Evolutionary conservation across 345 rosid genomes (phyloP).

Genomic region (Clausena lansium): DNA sequence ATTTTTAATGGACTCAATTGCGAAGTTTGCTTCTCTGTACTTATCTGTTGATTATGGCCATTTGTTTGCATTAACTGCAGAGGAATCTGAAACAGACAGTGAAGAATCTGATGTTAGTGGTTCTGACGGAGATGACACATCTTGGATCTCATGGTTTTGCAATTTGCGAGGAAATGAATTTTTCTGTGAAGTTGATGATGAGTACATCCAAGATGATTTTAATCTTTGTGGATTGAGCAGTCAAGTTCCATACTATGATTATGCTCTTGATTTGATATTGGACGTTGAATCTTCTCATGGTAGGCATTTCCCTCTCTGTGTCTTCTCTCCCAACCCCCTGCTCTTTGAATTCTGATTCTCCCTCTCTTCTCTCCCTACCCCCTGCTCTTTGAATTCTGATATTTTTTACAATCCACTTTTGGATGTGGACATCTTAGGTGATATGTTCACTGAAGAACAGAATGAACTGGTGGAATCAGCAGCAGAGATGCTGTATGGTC

Average conservation of each 20-base stretch:
- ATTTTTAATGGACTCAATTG: neutral
- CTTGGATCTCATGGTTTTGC: slow-evolving; percentile 99
- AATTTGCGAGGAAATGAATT: slow-evolving; percentile 93
- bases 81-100: slow-evolving; percentile 77
- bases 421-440: slow-evolving; percentile 47
- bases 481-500: slow-evolving; percentile 95
- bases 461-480: slow-evolving; percentile 96
- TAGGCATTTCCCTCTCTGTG: slow-evolving; percentile 27
- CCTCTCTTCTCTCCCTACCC: neutral
- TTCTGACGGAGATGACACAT: slow-evolving; percentile 88
- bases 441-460: slow-evolving; percentile 94
- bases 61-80: slow-evolving; percentile 33
- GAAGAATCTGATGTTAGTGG: slow-evolving; percentile 88
- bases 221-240: slow-evolving; percentile 96
- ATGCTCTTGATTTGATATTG: slow-evolving; percentile 88
- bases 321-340: too few species aligned
- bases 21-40: neutral
- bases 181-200: slow-evolving; percentile 97
- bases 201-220: slow-evolving; percentile 93
- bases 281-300: slow-evolving; percentile 95
- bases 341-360: neutral
- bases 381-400: neutral
- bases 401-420: slow-evolving; percentile 6
- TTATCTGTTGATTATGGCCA: slow-evolving; percentile 6
- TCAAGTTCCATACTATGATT: slow-evolving; percentile 95